These are phyloP conservation scores for Xylariaceae sp. DNA, from an alignment of 2,329 filamentous ascomycete genomes.

Conservation along the genomic window DNA sequence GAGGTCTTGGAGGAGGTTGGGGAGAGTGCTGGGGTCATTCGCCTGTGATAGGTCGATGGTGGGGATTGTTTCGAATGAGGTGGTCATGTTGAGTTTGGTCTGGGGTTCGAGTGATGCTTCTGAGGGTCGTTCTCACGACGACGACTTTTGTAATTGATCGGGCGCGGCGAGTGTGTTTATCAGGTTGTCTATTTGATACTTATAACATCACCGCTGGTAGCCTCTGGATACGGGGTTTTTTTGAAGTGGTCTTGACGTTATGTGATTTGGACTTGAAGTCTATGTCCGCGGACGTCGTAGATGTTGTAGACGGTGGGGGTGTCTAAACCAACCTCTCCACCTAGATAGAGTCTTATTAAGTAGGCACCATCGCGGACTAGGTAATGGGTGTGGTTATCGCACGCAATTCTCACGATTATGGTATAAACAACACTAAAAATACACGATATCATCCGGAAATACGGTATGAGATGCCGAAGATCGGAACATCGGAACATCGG, in stretches of 20 bases:
- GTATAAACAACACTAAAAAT: neutral
- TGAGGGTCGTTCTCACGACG: neutral
- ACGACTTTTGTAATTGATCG: neutral
- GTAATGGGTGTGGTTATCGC: neutral
- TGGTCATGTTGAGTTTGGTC: conserved; percentile 5
- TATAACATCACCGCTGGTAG: neutral
- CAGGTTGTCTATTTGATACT: no score
- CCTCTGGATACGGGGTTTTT: no score
- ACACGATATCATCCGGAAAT: no score
- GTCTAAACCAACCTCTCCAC: no score
- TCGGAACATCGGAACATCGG: no score
- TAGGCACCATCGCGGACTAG: neutral
- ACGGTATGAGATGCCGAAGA: no score
- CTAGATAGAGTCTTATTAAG: no score
- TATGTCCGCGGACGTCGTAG: no score
- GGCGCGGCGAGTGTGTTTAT: neutral
- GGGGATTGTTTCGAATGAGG: conserved; percentile 39
- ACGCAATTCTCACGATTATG: conserved; percentile 11
- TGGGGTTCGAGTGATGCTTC: neutral
- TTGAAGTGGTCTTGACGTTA: no score
- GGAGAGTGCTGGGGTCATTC: conserved; percentile 31
- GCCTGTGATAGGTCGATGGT: conserved; percentile 44
- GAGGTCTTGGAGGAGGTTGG: conserved; percentile 38
- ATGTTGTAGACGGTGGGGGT: no score
- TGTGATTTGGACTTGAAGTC: no score